Percentiles rank a stretch among this genome's conserved stretches.
phyloP scores from a whole-genome alignment of 2,329 filamentous ascomycete species.

The Phaeosphaeriaceae sp. region DNA sequence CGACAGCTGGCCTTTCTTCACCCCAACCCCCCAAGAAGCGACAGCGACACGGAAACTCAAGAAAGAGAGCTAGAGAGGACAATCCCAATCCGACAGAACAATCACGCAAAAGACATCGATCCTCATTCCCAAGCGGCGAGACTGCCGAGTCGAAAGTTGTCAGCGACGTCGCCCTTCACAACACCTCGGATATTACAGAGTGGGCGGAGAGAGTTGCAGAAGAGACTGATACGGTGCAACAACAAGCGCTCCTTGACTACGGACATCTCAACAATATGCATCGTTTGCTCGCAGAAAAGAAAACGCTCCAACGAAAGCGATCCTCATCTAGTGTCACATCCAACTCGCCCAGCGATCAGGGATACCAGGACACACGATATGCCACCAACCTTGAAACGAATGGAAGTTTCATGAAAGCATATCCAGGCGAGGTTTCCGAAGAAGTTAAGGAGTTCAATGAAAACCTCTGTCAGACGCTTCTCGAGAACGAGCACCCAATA shows the following conservation, averaged over 20 bases:
- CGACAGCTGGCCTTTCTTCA: too few species aligned
- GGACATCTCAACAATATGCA: neutral
- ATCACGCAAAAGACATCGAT: neutral
- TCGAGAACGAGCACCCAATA: constrained; percentile 3
- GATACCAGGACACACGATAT: constrained; percentile 10
- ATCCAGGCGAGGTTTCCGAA: constrained; percentile 1
- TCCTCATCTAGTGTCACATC: constrained; percentile 1
- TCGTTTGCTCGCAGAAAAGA: constrained; percentile 4
- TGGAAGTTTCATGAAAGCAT: constrained; percentile 11
- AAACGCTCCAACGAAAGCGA: constrained; percentile 5
- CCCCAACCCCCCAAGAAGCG: too few species aligned
- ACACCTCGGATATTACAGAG: neutral
- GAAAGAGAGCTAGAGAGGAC: neutral
- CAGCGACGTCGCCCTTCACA: neutral
- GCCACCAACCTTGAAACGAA: constrained; percentile 5
- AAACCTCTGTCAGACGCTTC: constrained; percentile 7
- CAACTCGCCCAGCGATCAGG: constrained; percentile 10
- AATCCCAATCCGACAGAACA: neutral
- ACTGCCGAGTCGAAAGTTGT: neutral
- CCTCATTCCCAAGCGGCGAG: neutral
- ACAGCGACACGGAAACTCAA: neutral
- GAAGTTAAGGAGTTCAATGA: neutral
- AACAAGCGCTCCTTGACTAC: neutral
- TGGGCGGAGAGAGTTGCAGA: neutral
- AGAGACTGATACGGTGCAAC: neutral